Base-by-base conservation (phyloP, 305 asterid species). In the Plantago coronopus region DNA sequence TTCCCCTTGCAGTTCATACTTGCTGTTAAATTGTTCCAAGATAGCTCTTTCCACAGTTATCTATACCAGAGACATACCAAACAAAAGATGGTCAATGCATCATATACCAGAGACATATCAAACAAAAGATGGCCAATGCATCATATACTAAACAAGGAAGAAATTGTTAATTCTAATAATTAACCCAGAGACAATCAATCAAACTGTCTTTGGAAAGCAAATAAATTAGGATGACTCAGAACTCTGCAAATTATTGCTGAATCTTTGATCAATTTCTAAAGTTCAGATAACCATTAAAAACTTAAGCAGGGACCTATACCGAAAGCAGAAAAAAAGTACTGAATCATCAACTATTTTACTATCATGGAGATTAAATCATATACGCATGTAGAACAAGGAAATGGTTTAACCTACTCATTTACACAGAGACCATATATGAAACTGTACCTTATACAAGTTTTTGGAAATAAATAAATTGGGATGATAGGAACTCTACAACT, bases 1-100 rank as follows among this genome's bases (percentile, higher is more conserved):
- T 80, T 94, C 99, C 73, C 96, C 99, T 79, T 94, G 99, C 47
- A 94, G 89, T 77, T 94, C 99, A 69, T 94, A 94, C 71, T 87
- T 88, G 84, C 99, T 94, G 67, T 73, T 87, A 79, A 84, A 87
- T 82, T 94, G 99, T 76, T 94, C 99, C 88, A 94, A 81, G 69
- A 81, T 66, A 62, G 95, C 85, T 80, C 85, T 90, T 74, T 94
- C 99, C 25, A 94, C 86, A 50, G 96, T 94, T 69, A 94, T 87
- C 99, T 94, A 77, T 64, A 71, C 34, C 77, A 75, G 48, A 64
- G 51, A 68, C 49, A 40, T 53, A 68, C 62, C 55, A 54, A 47
- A 63, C 72, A 9, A 29, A 29, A 29, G 37, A 29, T 9, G 3
- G 37, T 1, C 7, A 4, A 29, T 29, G 37, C 37, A 29, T 29